phyloP scores from a whole-genome alignment of 1,284 basidiomycete genomes.

The Puccinia novopanici region DNA sequence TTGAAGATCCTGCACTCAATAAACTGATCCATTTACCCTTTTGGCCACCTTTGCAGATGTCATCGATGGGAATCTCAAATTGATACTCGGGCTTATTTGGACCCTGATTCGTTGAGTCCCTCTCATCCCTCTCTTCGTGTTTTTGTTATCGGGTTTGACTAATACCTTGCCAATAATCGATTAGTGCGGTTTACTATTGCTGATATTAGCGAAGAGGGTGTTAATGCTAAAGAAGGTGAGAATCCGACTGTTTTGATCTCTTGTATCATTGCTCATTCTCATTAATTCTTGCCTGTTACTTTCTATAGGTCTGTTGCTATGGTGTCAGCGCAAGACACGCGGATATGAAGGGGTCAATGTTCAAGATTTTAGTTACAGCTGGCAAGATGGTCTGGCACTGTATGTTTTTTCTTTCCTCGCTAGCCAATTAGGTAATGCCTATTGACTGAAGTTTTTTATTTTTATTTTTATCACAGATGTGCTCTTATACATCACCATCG shows the following conservation, averaged over 20 bases:
- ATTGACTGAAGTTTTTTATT: conserved; percentile 50
- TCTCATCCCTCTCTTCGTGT: neutral
- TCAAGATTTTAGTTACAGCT: conserved; percentile 87
- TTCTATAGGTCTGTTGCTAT: conserved; percentile 73
- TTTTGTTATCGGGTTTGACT: neutral
- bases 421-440: neutral
- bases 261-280: neutral
- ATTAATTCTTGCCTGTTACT: neutral
- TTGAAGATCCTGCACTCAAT: neutral
- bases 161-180: neutral
- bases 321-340: conserved; percentile 95
- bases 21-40: neutral
- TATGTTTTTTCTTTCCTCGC: conserved; percentile 62
- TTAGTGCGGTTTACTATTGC: conserved; percentile 87
- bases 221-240: conserved; percentile 84
- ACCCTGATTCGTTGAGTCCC: conserved; percentile 70
- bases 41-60: conserved; percentile 68
- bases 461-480: conserved; percentile 66
- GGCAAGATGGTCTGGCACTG: conserved; percentile 92
- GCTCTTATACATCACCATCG: conserved; percentile 95
- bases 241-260: neutral
- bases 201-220: conserved; percentile 95
- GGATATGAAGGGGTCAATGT: conserved; percentile 89
- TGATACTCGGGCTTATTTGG: conserved; percentile 99
- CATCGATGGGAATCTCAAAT: conserved; percentile 94